Evolutionary conservation across 2,329 filamentous ascomycete species (phyloP).

Genomic region (Nothophaeocryptopus gaeumannii): DNA sequence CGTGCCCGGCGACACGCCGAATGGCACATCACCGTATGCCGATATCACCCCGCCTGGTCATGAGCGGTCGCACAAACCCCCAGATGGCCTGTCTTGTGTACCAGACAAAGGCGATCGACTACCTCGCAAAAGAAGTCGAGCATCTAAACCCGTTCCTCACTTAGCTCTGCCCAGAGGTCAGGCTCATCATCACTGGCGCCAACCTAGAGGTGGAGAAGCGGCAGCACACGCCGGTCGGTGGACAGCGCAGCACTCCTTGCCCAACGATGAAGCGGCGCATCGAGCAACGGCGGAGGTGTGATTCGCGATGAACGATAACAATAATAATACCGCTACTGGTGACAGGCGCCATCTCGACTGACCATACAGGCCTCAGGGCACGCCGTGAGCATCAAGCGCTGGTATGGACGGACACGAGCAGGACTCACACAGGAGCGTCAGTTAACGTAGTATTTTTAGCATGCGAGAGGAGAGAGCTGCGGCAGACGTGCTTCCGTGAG

Average conservation of each 20-base stretch:
- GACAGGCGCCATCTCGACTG: not conserved
- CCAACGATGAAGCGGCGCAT: too few relatives aligned
- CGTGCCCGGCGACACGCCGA: too few relatives aligned
- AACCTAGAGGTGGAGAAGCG: slow-evolving; percentile 1
- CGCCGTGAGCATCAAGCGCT: not conserved
- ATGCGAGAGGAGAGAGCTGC: not conserved
- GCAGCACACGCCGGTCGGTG: not conserved
- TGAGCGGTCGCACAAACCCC: too few relatives aligned
- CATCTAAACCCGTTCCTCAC: too few relatives aligned
- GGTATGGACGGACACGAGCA: not conserved
- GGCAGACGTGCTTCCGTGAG: too few relatives aligned
- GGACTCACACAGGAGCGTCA: not conserved
- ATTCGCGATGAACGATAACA: not conserved
- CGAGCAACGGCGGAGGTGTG: slow-evolving; percentile 1
- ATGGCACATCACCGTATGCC: too few relatives aligned
- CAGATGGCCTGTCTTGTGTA: too few relatives aligned
- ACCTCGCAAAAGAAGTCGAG: too few relatives aligned
- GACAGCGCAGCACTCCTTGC: not conserved
- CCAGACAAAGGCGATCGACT: too few relatives aligned
- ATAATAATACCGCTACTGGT: not conserved
- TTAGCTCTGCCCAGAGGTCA: too few relatives aligned
- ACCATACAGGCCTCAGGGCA: not conserved
- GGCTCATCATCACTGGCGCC: not conserved
- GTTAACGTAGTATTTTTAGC: slow-evolving; percentile 4
- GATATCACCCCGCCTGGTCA: too few relatives aligned